A percentile compares a stretch with the other conserved stretches of the same genome.
Conservation (phyloP, 495 filamentous ascomycete species). For the Lasiosphaeriaceae sp. region DNA sequence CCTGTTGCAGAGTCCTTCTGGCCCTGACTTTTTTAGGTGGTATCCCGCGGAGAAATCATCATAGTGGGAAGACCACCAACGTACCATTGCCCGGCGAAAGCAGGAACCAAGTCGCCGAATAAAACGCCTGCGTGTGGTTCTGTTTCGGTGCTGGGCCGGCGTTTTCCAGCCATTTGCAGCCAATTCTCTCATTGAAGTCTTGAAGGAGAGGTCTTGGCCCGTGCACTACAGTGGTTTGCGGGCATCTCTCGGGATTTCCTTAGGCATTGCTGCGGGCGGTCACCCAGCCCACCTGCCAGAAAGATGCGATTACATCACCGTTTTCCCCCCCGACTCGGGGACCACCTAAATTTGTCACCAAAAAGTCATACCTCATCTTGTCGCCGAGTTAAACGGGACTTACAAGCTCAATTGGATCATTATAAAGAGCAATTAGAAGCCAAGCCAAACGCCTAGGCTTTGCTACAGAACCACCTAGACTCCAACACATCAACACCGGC, state of each 20-base stretch:
- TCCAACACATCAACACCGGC: too few species aligned
- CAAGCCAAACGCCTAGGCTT: too few species aligned
- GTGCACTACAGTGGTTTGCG: not conserved
- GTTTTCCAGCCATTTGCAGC: not conserved
- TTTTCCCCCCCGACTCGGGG: too few species aligned
- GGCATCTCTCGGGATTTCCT: constrained; percentile 17
- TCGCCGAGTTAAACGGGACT: too few species aligned
- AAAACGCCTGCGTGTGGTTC: too few species aligned
- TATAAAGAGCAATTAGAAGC: too few species aligned
- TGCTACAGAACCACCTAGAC: too few species aligned
- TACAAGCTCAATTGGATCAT: too few species aligned
- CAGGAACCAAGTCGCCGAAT: not conserved
- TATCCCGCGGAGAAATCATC: not conserved
- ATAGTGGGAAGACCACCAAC: not conserved
- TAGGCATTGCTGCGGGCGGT: not conserved
- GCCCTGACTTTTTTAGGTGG: too few species aligned
- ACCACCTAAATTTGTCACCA: not conserved
- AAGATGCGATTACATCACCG: not conserved
- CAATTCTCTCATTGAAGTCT: not conserved
- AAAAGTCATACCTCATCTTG: not conserved
- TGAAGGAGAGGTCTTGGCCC: constrained; percentile 2
- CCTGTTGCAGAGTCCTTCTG: too few species aligned
- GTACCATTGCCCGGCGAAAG: not conserved
- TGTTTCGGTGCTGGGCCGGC: constrained; percentile 13
- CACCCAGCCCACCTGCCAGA: not conserved